Base-by-base conservation (phyloP, 345 rosid genomes). In the Syzygium oleosum region DNA sequence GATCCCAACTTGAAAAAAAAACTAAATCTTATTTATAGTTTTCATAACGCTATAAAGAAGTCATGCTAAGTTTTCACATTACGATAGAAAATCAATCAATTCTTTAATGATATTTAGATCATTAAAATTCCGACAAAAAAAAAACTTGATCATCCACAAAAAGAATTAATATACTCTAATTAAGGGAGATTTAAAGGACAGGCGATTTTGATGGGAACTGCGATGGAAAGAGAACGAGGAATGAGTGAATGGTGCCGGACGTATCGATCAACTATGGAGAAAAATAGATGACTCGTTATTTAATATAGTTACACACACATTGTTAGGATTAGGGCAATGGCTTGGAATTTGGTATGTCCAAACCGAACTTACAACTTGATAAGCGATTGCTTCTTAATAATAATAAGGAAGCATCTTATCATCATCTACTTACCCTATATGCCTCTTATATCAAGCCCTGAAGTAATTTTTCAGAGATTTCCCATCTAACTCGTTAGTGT, bases 401-500 rank as follows among this genome's bases (percentile, higher is more conserved):
- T 7, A 51, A 53, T 0, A 31, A 13, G 52, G 84, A 84, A 63
- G 77, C 77, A 63, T n/a, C 38, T 63, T 6, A 6, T 29, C 77
- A 63, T 63, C 38, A 63, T 63, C 34, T 6, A 6, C 10, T 29
- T 63, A 3, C 9, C 38, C 38, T 63, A 29, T 63, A 63, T 63
- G 77, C 77, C 77, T 14, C 38, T 63, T 63, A 63, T n/a, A 14
- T 90, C 54, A 89, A 3, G 91, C 58, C 90, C 83, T 93, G 54
- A 88, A 92, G 90, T 29, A 89, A 86, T 92, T 84, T 51, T 86
- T 86, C 79, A 93, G 83, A 65, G 92, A 55, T 86, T 89, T 91
- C 19, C 88, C 94, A 88, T 91, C 95, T 85, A 92, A 55, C 65
- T 92, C 91, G 88, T 89, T 92, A 1, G 92, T 41, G 86, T 88